phyloP scores from a whole-genome alignment of 2,329 filamentous ascomycete genomes.

The Gaeumannomyces sp. region DNA sequence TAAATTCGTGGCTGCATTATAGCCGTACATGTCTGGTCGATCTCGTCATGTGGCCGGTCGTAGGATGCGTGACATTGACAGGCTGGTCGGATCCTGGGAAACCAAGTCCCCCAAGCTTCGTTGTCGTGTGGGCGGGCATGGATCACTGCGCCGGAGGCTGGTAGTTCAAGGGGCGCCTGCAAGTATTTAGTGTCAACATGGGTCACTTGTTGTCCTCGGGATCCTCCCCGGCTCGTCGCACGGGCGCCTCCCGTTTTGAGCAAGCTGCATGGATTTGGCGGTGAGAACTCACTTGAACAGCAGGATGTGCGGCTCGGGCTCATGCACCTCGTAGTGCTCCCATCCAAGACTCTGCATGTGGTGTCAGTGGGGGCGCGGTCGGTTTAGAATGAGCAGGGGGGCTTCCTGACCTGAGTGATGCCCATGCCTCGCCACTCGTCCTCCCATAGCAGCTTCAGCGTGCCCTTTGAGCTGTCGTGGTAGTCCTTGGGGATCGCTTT shows the following conservation, averaged over 20 bases:
- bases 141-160: constrained; percentile 58
- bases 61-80: constrained; percentile 1
- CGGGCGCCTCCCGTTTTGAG: neutral
- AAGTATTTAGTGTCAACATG: neutral
- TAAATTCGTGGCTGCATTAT: constrained; percentile 13
- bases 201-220: neutral
- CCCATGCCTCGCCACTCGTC: constrained; percentile 96
- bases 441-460: constrained; percentile 93
- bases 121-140: neutral
- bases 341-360: constrained; percentile 80
- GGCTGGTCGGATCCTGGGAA: neutral
- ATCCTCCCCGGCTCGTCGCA: neutral
- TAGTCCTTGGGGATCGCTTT: constrained; percentile 87
- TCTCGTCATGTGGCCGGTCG: constrained; percentile 8
- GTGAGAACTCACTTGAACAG: constrained; percentile 79
- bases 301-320: constrained; percentile 96
- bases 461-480: constrained; percentile 64
- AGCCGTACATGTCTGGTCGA: constrained; percentile 11
- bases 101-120: neutral
- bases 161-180: constrained; percentile 77
- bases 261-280: constrained; percentile 2
- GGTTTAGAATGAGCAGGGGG: neutral
- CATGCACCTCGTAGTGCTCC: constrained; percentile 99
- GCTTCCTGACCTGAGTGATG: constrained; percentile 76
- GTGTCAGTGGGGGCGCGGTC: neutral